Evolutionary conservation across 2,329 filamentous ascomycete species (phyloP).

Genomic region (Ophiostoma sp.): DNA sequence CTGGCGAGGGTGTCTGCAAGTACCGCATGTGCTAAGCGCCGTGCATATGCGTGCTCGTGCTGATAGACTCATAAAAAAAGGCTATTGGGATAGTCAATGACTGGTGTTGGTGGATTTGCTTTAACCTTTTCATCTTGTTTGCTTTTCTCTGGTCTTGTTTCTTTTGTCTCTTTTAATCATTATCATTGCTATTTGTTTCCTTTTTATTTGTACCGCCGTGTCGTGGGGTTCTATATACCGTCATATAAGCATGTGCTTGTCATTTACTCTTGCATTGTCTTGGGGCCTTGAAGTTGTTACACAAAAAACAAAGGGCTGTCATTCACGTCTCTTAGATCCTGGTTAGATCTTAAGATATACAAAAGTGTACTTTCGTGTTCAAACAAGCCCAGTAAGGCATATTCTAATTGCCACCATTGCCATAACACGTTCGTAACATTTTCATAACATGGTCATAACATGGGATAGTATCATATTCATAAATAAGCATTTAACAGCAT

Average conservation of each 20-base stretch:
- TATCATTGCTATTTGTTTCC: not conserved
- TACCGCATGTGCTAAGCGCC: slow-evolving; percentile 68
- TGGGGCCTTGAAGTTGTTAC: not conserved
- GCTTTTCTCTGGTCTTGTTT: slow-evolving; percentile 5
- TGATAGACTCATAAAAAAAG: not conserved
- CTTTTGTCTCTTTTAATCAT: slow-evolving; percentile 4
- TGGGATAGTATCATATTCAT: not conserved
- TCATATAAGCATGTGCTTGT: not conserved
- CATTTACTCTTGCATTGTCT: not conserved
- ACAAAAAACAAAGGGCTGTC: not conserved
- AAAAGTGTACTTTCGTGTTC: not conserved
- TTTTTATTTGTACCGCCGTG: not conserved
- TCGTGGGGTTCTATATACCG: not conserved
- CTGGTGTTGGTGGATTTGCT: slow-evolving; percentile 15
- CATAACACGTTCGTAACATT: too few relatives aligned
- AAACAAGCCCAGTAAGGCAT: not conserved
- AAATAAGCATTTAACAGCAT: not conserved
- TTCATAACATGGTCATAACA: not conserved
- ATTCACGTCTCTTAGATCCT: not conserved
- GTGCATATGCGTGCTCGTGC: not conserved
- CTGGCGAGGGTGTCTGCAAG: slow-evolving; percentile 62
- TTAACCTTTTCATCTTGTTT: slow-evolving; percentile 1
- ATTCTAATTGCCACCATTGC: not conserved
- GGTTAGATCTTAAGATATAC: not conserved
- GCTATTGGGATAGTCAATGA: not conserved